phyloP scores from a whole-genome alignment of 192 early-diverging fungal species.

The Coemansia sp. region DNA sequence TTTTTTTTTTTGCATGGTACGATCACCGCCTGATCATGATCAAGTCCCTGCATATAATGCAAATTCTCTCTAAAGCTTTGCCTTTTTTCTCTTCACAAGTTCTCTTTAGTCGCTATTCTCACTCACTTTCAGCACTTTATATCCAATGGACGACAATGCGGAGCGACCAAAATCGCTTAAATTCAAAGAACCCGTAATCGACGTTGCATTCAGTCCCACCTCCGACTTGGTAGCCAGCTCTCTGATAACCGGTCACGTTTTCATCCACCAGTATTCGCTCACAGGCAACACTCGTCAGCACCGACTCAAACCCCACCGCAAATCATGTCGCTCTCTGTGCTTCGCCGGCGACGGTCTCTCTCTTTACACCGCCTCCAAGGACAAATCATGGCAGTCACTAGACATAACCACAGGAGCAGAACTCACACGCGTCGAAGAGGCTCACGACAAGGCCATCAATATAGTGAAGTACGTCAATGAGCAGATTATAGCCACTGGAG shows the following conservation, averaged over 20 bases:
- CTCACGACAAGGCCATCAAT: constrained; percentile 87
- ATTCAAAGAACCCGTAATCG: constrained; percentile 58
- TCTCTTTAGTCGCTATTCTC: background rate
- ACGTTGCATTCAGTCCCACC: constrained; percentile 52
- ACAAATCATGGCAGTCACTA: constrained; percentile 80
- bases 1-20: constrained; percentile 1
- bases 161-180: constrained; percentile 53
- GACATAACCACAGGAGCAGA: constrained; percentile 79
- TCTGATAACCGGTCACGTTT: constrained; percentile 57
- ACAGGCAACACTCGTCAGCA: constrained; percentile 46
- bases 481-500: constrained; percentile 86
- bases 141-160: constrained; percentile 48
- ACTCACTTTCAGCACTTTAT: background rate
- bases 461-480: constrained; percentile 72
- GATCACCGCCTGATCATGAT: constrained; percentile 7
- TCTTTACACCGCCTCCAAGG: constrained; percentile 80
- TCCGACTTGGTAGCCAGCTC: constrained; percentile 52
- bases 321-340: constrained; percentile 83
- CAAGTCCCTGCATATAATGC: constrained; percentile 7
- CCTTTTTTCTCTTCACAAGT: constrained; percentile 7
- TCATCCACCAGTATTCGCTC: constrained; percentile 48
- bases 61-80: background rate
- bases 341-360: constrained; percentile 76
- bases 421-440: constrained; percentile 69
- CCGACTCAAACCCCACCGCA: constrained; percentile 67